phyloP scores from a whole-genome alignment of 176 grass and related monocot species.

The Pharus latifolius region DNA sequence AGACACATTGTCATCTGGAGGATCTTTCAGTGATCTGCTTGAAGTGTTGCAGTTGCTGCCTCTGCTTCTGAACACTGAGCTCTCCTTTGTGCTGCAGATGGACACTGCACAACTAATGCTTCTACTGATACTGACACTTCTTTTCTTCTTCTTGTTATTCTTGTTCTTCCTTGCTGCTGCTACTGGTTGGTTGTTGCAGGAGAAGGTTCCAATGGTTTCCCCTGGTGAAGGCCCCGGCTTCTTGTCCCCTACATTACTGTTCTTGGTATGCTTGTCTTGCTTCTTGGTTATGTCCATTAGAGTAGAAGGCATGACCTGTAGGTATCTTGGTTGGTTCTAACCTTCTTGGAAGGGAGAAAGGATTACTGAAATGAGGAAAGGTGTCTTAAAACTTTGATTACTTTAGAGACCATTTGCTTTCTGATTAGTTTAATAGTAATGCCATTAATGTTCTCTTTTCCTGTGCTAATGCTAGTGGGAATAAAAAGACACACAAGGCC shows the following conservation, averaged over 20 bases:
- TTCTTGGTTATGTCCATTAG: conserved; percentile 34
- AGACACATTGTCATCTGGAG: conserved; percentile 3
- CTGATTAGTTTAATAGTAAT: conserved; percentile 35
- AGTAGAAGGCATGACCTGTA: conserved; percentile 14
- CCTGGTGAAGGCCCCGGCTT: neutral
- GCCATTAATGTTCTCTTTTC: conserved; percentile 21
- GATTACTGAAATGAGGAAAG: neutral
- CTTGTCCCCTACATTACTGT: neutral
- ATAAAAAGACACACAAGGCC: conserved; percentile 38
- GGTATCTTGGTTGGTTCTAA: neutral
- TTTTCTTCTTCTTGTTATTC: conserved; percentile 4
- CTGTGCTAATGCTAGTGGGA: conserved; percentile 7
- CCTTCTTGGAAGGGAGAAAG: neutral
- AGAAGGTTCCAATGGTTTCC: conserved; percentile 13
- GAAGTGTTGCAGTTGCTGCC: neutral
- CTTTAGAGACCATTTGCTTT: conserved; percentile 25
- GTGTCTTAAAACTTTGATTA: neutral
- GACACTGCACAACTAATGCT: conserved; percentile 35
- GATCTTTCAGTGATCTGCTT: conserved; percentile 25
- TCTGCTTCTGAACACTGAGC: conserved; percentile 12
- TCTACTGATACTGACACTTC: conserved; percentile 15
- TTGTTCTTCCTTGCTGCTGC: neutral
- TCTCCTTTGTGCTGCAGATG: conserved; percentile 53
- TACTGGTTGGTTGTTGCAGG: conserved; percentile 15
- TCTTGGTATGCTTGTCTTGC: conserved; percentile 6